These are phyloP conservation scores for Russula brevipes DNA, from an alignment of 768 basidiomycete genomes.

Conservation along the genomic window DNA sequence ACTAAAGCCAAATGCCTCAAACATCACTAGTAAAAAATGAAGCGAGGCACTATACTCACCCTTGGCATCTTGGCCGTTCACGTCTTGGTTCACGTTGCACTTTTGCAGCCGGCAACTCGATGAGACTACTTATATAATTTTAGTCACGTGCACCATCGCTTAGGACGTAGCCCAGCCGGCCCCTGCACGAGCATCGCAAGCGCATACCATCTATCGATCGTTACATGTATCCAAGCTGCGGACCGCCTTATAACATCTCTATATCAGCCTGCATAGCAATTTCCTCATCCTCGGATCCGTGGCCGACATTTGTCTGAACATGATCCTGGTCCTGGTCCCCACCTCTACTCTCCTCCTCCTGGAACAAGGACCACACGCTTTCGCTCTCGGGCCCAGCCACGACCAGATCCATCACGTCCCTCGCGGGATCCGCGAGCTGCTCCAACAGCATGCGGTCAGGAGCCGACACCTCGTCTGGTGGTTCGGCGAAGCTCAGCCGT, in stretches of 20 bases:
- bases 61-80: neutral
- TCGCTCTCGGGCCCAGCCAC: constrained; percentile 33
- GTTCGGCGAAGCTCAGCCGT: constrained; percentile 58
- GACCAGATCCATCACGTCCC: constrained; percentile 31
- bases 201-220: too few species aligned
- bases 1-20: constrained; percentile 96
- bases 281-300: neutral
- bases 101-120: neutral
- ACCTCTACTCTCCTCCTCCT: constrained; percentile 22
- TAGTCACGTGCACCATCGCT: constrained; percentile 4
- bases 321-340: neutral
- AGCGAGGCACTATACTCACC: constrained; percentile 29
- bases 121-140: neutral
- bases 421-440: constrained; percentile 29
- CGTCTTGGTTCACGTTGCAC: too few species aligned
- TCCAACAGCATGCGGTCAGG: constrained; percentile 26
- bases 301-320: neutral
- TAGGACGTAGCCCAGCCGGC: too few species aligned
- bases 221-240: neutral
- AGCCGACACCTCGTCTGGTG: constrained; percentile 27
- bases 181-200: too few species aligned
- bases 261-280: neutral
- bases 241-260: neutral
- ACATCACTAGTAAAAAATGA: constrained; percentile 50
- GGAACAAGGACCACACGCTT: constrained; percentile 32